Conservation (phyloP, 495 filamentous ascomycete species). For the Polyplosphaeria fusca region DNA sequence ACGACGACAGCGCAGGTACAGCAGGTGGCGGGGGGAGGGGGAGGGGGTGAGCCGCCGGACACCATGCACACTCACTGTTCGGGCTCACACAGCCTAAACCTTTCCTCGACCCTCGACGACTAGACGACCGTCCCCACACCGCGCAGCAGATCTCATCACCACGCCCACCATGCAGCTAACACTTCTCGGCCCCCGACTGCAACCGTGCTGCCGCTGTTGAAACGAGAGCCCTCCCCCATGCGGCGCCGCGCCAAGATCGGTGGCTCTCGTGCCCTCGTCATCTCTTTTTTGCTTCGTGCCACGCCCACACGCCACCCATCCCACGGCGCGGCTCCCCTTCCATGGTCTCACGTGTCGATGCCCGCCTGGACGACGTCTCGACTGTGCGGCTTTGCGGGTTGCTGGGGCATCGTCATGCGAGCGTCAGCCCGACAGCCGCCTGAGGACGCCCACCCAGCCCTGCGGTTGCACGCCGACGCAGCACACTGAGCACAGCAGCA, state of each 20-base stretch:
- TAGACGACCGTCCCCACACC: conserved; percentile 11
- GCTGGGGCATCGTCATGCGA: background rate
- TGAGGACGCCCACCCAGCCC: background rate
- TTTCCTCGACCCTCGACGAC: too few species aligned
- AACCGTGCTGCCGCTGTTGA: conserved; percentile 16
- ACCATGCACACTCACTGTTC: too few species aligned
- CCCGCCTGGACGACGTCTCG: too few species aligned
- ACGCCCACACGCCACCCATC: background rate
- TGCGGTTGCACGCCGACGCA: too few species aligned
- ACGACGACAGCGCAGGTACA: too few species aligned
- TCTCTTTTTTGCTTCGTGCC: too few species aligned
- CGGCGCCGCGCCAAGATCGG: conserved; percentile 4
- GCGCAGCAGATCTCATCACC: conserved; percentile 8
- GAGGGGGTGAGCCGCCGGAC: too few species aligned
- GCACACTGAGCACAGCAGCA: background rate
- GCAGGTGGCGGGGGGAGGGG: too few species aligned
- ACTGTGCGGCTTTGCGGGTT: too few species aligned
- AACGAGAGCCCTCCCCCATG: conserved; percentile 13
- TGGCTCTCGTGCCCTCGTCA: background rate
- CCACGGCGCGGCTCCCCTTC: too few species aligned
- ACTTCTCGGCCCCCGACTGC: conserved; percentile 22
- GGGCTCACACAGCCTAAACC: too few species aligned
- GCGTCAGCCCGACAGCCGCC: background rate
- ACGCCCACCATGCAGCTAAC: conserved; percentile 15
- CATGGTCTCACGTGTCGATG: background rate